Percentiles rank a stretch among this genome's conserved stretches.
These are phyloP conservation scores for Rhodomyrtus tomentosa DNA, from an alignment of 345 rosid genomes.

Conservation along the genomic window DNA sequence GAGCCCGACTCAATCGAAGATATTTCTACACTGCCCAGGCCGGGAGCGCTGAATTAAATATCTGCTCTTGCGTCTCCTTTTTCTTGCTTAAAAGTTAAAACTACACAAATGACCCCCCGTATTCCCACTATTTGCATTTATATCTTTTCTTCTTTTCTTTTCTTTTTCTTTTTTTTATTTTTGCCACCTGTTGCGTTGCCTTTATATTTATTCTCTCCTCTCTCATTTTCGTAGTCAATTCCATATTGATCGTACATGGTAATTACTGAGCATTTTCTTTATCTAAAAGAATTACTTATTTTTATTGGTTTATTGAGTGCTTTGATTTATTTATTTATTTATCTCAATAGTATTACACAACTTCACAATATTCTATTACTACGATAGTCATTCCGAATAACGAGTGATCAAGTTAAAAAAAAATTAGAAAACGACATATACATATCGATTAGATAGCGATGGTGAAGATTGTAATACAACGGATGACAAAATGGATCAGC, in stretches of 20 bases:
- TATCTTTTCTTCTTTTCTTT: no score
- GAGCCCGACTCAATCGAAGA: background rate
- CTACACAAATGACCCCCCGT: background rate
- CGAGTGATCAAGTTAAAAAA: no score
- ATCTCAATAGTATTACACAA: background rate
- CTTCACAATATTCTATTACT: background rate
- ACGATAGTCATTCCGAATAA: no score
- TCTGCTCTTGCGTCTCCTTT: background rate
- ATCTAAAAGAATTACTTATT: background rate
- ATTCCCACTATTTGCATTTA: background rate
- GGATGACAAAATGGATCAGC: no score
- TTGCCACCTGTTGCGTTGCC: background rate
- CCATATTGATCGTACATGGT: background rate
- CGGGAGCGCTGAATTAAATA: background rate
- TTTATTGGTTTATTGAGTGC: background rate
- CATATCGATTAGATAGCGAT: no score
- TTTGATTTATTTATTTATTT: background rate
- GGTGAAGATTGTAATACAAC: no score
- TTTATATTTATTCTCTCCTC: background rate
- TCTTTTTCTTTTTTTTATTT: accelerated
- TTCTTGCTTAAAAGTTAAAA: no score
- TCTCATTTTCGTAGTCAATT: background rate
- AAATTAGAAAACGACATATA: no score
- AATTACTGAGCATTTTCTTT: background rate
- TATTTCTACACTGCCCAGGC: background rate